Conservation (phyloP, 2,329 filamentous ascomycete genomes). For the Metarhizium album region DNA sequence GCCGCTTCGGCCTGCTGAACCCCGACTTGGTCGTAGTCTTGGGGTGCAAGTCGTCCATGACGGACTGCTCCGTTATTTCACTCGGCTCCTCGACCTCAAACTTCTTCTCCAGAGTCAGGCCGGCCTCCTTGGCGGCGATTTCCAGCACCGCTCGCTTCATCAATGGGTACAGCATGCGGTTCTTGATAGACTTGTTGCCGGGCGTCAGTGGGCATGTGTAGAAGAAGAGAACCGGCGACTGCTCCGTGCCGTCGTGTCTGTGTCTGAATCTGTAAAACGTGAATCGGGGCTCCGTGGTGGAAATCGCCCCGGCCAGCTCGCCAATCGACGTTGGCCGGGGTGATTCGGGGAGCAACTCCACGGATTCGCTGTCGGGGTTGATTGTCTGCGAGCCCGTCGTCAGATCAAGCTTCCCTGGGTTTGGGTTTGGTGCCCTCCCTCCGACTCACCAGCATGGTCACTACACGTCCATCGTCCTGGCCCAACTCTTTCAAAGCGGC, state of each 20-base stretch:
- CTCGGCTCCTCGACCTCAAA: conserved; percentile 56
- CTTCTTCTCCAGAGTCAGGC: conserved; percentile 57
- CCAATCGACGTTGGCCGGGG: conserved; percentile 42
- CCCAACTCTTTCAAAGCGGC: conserved; percentile 51
- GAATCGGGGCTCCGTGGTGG: conserved; percentile 60
- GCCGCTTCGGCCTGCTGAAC: conserved; percentile 71
- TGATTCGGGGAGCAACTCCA: conserved; percentile 51
- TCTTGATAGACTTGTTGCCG: conserved; percentile 61
- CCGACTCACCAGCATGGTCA: conserved; percentile 55
- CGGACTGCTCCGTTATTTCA: conserved; percentile 57
- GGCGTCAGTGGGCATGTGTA: conserved; percentile 66
- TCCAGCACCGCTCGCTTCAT: conserved; percentile 57
- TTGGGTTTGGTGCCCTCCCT: conserved; percentile 1
- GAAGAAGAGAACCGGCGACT: conserved; percentile 61
- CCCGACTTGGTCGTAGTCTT: conserved; percentile 53
- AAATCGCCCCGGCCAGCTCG: conserved; percentile 50
- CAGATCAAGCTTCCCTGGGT: not conserved
- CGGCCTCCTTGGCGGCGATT: conserved; percentile 55
- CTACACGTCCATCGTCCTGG: conserved; percentile 33
- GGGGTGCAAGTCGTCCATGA: conserved; percentile 58
- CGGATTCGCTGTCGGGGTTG: conserved; percentile 56
- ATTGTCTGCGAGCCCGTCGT: conserved; percentile 46
- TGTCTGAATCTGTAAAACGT: conserved; percentile 64
- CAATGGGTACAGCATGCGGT: conserved; percentile 73
- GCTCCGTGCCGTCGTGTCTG: conserved; percentile 39